Evolutionary conservation across 179 eudicot species (phyloP).

Genomic region (Dionaea muscipula): DNA sequence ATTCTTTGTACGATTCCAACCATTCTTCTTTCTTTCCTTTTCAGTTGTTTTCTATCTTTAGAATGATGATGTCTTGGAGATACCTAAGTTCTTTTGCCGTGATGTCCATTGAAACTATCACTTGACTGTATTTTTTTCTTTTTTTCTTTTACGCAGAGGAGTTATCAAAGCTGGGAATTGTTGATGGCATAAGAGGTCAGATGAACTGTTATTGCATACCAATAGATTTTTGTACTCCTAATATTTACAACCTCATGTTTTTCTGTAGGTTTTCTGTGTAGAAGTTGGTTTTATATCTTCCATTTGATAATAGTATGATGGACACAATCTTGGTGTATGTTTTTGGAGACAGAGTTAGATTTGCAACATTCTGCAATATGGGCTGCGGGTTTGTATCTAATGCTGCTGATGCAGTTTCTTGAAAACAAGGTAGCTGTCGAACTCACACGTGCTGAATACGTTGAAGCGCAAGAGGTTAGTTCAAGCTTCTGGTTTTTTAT

Average conservation of each 20-base stretch:
- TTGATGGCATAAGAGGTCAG: constrained; percentile 62
- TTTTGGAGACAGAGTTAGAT: constrained; percentile 61
- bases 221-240: background rate
- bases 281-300: background rate
- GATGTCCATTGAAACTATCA: background rate
- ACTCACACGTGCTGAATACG: constrained; percentile 83
- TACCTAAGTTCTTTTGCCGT: background rate
- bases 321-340: constrained; percentile 7
- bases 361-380: constrained; percentile 88
- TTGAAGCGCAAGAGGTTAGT: constrained; percentile 92
- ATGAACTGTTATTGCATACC: background rate
- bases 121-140: constrained; percentile 1
- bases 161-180: constrained; percentile 69
- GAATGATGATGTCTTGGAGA: background rate
- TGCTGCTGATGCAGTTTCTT: constrained; percentile 90
- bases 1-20: background rate
- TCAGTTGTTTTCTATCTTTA: background rate
- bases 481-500: constrained; percentile 6
- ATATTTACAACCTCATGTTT: background rate
- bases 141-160: constrained; percentile 89
- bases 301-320: background rate
- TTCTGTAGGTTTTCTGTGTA: background rate
- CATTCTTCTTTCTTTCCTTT: background rate
- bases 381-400: constrained; percentile 85
- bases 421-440: constrained; percentile 94